Evolutionary conservation across 306 rosid genomes (phyloP).

Genomic region (Dryas drummondii): DNA sequence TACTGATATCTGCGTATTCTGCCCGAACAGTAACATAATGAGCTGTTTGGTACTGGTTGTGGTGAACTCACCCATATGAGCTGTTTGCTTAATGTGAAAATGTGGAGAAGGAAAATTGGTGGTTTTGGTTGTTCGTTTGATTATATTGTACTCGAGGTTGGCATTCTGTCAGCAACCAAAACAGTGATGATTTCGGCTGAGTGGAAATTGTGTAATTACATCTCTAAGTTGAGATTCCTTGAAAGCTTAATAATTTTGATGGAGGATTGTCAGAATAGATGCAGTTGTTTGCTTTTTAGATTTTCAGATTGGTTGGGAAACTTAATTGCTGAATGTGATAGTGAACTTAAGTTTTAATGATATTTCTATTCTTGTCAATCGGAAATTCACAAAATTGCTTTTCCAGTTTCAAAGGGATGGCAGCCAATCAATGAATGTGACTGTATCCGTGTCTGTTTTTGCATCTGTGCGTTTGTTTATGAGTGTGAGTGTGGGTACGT

Average conservation of each 20-base stretch:
- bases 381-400: background rate
- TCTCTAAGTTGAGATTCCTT: background rate
- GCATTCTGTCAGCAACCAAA: background rate
- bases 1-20: background rate
- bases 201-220: background rate
- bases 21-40: background rate
- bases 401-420: background rate
- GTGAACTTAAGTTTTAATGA: background rate
- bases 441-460: background rate
- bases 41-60: background rate
- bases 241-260: background rate
- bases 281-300: background rate
- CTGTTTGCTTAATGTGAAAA: constrained; percentile 10
- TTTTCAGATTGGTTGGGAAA: background rate
- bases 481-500: background rate
- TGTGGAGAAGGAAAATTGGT: background rate
- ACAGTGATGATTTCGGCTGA: background rate
- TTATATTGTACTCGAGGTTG: background rate
- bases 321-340: background rate
- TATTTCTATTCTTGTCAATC: background rate
- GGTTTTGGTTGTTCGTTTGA: too few species aligned
- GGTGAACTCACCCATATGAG: background rate
- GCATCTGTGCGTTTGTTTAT: background rate
- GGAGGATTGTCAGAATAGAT: background rate
- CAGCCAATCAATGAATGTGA: background rate